Evolutionary conservation across 106 monocot species (phyloP), one percentile per base, ranked within the genome.

Genomic region (Dactylorhiza incarnata): DNA sequence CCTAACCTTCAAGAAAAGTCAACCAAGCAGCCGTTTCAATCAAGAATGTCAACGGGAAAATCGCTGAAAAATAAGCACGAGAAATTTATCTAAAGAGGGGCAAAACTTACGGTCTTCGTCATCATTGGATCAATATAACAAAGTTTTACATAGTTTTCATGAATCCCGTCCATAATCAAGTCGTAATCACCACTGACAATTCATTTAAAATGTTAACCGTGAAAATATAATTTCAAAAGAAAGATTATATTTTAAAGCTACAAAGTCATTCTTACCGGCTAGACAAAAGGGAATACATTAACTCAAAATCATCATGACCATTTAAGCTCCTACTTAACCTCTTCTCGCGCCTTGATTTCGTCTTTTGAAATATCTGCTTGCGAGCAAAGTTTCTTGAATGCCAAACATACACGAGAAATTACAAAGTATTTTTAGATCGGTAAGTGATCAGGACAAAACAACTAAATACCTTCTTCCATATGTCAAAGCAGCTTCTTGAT

Each of bases 81-180:
- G 70, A 72, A 69, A 68, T 78, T 72, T 68, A 52, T 45, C 45
- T 17, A 6, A 67, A 44, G 2, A 51, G 49, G 53, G 37, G 37
- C 37, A 78, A 79, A 55, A 86, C 84, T 71, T 51, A 99, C 97
- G 46, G 94, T 99, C 81, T 99, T 99, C 68, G 78, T 77, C 91
- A 99, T 86, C 83, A 87, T 63, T 58, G 97, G 97, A 76, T 99
- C 97, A 76, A 91, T 94, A 88, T 94, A 99, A 74, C 84, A 80
- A 29, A 99, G 78, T 17, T 78, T 79, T 52, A 93, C 77, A 81
- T 91, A 86, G 77, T 99, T 99, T 81, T 99, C 97, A 77, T 94
- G 86, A 78, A 99, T 91, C n/a, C 94, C 97, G 79, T 94, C 93
- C 87, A 99, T 88, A n/a, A 89, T 94, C 82, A 99, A 79, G 73